Evolutionary conservation across 1,284 basidiomycete genomes (phyloP).

Genomic region (Puccinia sorghi): DNA sequence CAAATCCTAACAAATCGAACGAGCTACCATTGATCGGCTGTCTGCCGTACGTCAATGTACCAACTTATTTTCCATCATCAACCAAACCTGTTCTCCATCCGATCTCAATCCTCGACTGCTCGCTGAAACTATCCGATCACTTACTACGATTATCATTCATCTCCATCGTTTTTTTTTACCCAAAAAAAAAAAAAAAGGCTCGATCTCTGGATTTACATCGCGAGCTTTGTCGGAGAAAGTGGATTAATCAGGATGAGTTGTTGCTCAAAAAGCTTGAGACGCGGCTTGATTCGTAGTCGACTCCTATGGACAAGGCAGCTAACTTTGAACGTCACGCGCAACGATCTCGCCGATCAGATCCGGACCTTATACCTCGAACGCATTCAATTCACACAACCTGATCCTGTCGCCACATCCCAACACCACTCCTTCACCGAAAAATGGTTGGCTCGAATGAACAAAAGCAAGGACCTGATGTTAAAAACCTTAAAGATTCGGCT

Average conservation of each 20-base stretch:
- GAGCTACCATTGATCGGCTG: background rate
- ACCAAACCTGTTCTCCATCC: too few species aligned
- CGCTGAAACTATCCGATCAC: background rate
- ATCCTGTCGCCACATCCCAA: background rate
- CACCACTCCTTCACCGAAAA: background rate
- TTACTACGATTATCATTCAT: too few species aligned
- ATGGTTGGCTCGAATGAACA: conserved; percentile 10
- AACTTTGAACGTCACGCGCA: background rate
- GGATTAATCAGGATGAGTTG: conserved; percentile 37
- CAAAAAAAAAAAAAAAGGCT: conserved; percentile 15
- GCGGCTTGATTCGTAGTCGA: conserved; percentile 12
- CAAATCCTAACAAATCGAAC: background rate
- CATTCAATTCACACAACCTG: background rate
- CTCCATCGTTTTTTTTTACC: background rate
- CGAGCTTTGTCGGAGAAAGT: conserved; percentile 26
- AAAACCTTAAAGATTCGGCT: conserved; percentile 19
- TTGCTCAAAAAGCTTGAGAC: conserved; percentile 12
- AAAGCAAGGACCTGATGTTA: conserved; percentile 6
- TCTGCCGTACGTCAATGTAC: conserved; percentile 27
- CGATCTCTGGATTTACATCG: conserved; percentile 31
- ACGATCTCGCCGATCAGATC: conserved; percentile 19
- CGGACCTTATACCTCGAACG: conserved; percentile 34
- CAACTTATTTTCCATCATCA: too few species aligned
- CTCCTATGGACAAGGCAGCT: conserved; percentile 33
- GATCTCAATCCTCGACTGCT: background rate